phyloP scores from a whole-genome alignment of 192 early-diverging fungal species.

The Dissophora globulifera region DNA sequence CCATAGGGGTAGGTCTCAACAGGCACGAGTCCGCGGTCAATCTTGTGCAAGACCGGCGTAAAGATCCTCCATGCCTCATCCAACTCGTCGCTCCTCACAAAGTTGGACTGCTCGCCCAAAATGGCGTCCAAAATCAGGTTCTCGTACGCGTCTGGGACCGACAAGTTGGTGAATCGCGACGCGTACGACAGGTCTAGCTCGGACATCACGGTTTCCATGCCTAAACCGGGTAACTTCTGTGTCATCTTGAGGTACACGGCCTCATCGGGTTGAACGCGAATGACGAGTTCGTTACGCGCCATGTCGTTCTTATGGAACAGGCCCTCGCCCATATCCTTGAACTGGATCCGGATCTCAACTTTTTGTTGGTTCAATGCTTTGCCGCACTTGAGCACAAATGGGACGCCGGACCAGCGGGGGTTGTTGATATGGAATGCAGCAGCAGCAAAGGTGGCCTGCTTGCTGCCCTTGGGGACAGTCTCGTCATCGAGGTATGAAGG shows the following conservation, averaged over 20 bases:
- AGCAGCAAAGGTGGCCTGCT: constrained; percentile 92
- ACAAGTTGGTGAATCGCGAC: constrained; percentile 78
- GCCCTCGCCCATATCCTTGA: constrained; percentile 71
- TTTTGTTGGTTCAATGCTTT: constrained; percentile 91
- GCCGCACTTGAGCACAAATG: constrained; percentile 88
- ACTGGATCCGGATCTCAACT: constrained; percentile 93
- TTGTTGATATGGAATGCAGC: constrained; percentile 90
- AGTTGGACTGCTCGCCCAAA: constrained; percentile 87
- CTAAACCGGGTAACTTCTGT: constrained; percentile 85
- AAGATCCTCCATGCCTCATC: constrained; percentile 93
- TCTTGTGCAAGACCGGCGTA: constrained; percentile 87
- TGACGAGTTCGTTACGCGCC: constrained; percentile 87
- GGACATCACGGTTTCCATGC: constrained; percentile 74
- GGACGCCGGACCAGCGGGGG: constrained; percentile 94
- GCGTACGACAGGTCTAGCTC: constrained; percentile 88
- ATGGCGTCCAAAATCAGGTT: constrained; percentile 84
- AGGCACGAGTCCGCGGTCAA: constrained; percentile 68
- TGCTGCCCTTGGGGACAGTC: constrained; percentile 85
- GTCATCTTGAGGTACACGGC: constrained; percentile 89
- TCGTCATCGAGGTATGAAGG: constrained; percentile 96
- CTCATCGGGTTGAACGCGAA: constrained; percentile 89
- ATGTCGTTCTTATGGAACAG: constrained; percentile 72
- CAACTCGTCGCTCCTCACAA: constrained; percentile 84
- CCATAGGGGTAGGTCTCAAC: constrained; percentile 86
- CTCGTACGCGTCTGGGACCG: constrained; percentile 91